Evolutionary conservation across 352 stramenopile genomes (phyloP), one percentile per base, ranked within the genome.

Genomic region (Pythium grandisporangium): DNA sequence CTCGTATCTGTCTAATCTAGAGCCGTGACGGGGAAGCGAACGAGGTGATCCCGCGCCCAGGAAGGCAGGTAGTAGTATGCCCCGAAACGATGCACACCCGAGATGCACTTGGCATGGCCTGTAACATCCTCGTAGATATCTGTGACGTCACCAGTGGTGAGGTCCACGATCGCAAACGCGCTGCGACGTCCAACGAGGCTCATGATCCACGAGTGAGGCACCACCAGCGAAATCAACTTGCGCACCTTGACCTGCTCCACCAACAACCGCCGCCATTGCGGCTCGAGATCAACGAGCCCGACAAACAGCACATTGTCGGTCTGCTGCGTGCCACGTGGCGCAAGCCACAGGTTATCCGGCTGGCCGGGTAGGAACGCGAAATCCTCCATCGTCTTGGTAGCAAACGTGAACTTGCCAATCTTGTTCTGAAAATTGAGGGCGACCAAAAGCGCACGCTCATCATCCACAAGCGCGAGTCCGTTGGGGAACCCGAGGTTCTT

Each of bases 321-420:
- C 13, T 52, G 48, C 0, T 66, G 39, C 19, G 57, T 65, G n/a
- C n/a, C n/a, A n/a, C n/a, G n/a, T n/a, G n/a, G n/a, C 21, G 58
- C 53, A 14, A 84, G 54, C 24, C 47, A 61, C 11, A 84, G 48
- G 24, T 80, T 80, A 45, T 78, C 70, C 0, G 71, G 66, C 32
- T 66, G 52, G 23, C 68, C 67, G 2, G 71, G 68, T 25, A 79
- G 37, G 44, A 72, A 84, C 11, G 71, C 71, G 49, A 80, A 84
- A 38, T 84, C 68, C 22, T 64, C 51, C 3, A 84, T 25, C 37
- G 54, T 46, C 36, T 60, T 55, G 6, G 61, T 76, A 25, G 49
- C 37, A 1, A 80, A 47, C 26, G 66, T 58, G 30, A 65, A 84
- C 27, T 63, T 66, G 26, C 73, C 60, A 23, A 84, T 54, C 43